Evolutionary conservation across 208 protist species (phyloP).

Genomic region (Trypanosoma vivax): DNA sequence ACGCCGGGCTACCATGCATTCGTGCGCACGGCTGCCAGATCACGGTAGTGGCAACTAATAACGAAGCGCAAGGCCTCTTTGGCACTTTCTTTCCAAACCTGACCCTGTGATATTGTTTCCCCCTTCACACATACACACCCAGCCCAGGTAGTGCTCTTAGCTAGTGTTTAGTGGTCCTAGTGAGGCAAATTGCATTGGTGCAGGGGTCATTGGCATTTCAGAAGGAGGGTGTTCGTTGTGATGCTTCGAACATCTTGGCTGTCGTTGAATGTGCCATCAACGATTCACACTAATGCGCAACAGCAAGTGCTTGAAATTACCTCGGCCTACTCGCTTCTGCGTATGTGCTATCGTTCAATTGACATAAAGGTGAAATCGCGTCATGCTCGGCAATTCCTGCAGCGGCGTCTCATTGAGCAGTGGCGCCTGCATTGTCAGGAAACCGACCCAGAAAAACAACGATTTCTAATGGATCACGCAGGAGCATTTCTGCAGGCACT

Average conservation of each 20-base stretch:
- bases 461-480: conserved; percentile 85
- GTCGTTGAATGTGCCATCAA: neutral
- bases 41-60: too few relatives aligned
- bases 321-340: conserved; percentile 70
- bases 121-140: too few relatives aligned
- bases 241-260: conserved; percentile 25
- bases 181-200: too few relatives aligned
- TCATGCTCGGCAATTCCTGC: conserved; percentile 79
- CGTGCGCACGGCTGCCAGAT: too few relatives aligned
- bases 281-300: conserved; percentile 60
- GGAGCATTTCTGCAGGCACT: conserved; percentile 82
- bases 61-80: too few relatives aligned
- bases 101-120: too few relatives aligned
- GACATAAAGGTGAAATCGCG: conserved; percentile 84
- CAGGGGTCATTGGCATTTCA: too few relatives aligned
- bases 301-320: conserved; percentile 75
- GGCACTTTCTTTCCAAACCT: too few relatives aligned
- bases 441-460: conserved; percentile 75
- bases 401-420: conserved; percentile 72
- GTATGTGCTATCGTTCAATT: conserved; percentile 89
- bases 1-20: too few relatives aligned
- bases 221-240: too few relatives aligned
- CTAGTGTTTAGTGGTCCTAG: too few relatives aligned
- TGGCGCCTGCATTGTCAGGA: conserved; percentile 68
- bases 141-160: too few relatives aligned